Evolutionary conservation across 2,329 filamentous ascomycete species (phyloP).

Genomic region (Apiospora aurea): DNA sequence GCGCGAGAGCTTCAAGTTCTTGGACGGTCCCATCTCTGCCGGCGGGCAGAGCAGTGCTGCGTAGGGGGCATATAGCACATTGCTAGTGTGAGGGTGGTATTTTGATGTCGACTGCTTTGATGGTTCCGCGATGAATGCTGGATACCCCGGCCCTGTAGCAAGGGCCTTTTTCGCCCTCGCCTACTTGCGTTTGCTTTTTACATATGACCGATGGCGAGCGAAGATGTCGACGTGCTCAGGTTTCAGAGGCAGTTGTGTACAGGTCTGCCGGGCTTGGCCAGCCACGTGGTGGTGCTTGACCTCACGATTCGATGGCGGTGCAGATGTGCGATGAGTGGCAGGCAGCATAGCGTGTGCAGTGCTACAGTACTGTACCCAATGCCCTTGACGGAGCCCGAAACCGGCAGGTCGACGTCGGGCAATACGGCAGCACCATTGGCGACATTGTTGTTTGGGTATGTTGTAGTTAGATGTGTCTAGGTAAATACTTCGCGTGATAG

Average conservation of each 20-base stretch:
- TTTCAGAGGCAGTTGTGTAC: neutral
- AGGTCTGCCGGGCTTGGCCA: neutral
- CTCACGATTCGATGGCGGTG: neutral
- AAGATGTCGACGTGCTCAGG: neutral
- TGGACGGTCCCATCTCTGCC: constrained; percentile 57
- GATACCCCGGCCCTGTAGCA: constrained; percentile 1
- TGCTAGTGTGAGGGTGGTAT: neutral
- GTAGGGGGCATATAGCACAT: neutral
- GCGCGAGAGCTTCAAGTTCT: constrained; percentile 77
- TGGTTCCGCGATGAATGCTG: neutral
- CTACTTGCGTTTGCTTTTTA: neutral
- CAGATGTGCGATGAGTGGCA: neutral
- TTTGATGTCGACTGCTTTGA: neutral
- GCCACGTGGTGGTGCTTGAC: neutral
- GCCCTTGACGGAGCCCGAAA: neutral
- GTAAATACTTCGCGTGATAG: neutral
- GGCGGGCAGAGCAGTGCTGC: constrained; percentile 20
- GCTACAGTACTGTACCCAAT: neutral
- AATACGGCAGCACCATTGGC: neutral
- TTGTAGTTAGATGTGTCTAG: neutral
- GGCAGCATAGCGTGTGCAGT: neutral
- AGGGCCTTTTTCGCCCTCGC: constrained; percentile 4
- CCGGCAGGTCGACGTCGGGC: neutral
- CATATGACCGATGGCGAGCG: neutral
- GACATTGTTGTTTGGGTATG: neutral